These are phyloP conservation scores for Xylaria sp. DNA, from an alignment of 2,329 filamentous ascomycete genomes.

Conservation along the genomic window DNA sequence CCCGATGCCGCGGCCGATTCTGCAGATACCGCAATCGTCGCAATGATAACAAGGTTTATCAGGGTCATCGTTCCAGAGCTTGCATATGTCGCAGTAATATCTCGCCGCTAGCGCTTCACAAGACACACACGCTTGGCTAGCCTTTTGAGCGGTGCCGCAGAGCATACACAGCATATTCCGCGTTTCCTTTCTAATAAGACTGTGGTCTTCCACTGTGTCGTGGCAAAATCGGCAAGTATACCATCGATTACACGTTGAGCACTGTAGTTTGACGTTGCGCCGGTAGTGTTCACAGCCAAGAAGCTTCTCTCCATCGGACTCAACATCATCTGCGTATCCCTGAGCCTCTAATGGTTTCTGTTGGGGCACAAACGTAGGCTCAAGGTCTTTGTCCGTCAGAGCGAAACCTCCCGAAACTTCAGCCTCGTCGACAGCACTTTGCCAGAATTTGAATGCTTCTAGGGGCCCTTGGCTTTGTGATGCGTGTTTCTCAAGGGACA, in stretches of 20 bases:
- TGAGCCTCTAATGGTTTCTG: constrained; percentile 53
- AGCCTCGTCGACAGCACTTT: constrained; percentile 58
- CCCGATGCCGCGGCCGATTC: constrained; percentile 87
- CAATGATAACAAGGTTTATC: constrained; percentile 96
- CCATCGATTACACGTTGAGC: constrained; percentile 88
- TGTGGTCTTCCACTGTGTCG: constrained; percentile 82
- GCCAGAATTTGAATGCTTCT: constrained; percentile 70
- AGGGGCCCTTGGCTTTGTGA: constrained; percentile 55
- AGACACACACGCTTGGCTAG: constrained; percentile 78
- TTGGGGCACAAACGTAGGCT: constrained; percentile 73
- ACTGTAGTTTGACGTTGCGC: constrained; percentile 95
- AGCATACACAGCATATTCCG: constrained; percentile 98
- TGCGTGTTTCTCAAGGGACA: constrained; percentile 54
- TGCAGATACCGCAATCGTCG: constrained; percentile 93
- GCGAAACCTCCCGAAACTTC: constrained; percentile 57
- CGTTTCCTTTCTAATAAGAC: constrained; percentile 82
- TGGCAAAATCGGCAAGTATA: constrained; percentile 97
- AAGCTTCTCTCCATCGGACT: constrained; percentile 54
- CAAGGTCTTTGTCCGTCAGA: constrained; percentile 70
- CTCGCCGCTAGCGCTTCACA: constrained; percentile 83
- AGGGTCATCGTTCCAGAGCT: constrained; percentile 94
- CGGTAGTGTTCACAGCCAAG: constrained; percentile 94
- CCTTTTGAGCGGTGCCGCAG: constrained; percentile 85
- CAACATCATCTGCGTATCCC: constrained; percentile 58
- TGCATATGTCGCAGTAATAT: constrained; percentile 95